Evolutionary conservation across 148 eudicot genomes (phyloP).

Genomic region (Oxyria digyna): DNA sequence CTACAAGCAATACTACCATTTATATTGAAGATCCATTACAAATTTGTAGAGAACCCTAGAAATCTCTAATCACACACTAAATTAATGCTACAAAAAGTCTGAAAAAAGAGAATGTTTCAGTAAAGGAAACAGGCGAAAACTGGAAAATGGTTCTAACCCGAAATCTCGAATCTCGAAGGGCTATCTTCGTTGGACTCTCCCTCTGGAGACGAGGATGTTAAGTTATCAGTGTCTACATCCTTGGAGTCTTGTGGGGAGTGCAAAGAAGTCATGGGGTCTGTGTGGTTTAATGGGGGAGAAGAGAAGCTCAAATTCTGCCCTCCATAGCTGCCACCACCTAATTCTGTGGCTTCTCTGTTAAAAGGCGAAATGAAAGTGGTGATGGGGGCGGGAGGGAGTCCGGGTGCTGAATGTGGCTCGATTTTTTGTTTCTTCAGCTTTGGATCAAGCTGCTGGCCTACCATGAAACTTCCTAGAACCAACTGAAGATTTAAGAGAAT

Average conservation of each 20-base stretch:
- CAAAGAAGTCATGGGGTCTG: slow-evolving; percentile 26
- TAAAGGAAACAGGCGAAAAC: not conserved
- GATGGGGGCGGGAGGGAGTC: slow-evolving; percentile 23
- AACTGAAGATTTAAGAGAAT: slow-evolving; percentile 28
- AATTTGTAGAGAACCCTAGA: not conserved
- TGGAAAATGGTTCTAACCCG: slow-evolving; percentile 4
- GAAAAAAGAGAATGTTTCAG: not conserved
- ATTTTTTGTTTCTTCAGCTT: slow-evolving; percentile 47
- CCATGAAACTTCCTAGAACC: slow-evolving; percentile 65
- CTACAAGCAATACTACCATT: not conserved
- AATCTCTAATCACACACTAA: slow-evolving; percentile 2
- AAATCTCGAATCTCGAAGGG: slow-evolving; percentile 15
- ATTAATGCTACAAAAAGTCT: not conserved
- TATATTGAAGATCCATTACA: slow-evolving; percentile 3
- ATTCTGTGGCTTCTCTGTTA: slow-evolving; percentile 21
- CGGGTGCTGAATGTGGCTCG: slow-evolving; percentile 27
- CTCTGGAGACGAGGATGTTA: slow-evolving; percentile 25
- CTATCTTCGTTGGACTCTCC: slow-evolving; percentile 29
- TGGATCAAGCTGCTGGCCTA: slow-evolving; percentile 54
- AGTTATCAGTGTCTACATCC: slow-evolving; percentile 23
- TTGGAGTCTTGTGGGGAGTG: slow-evolving; percentile 29
- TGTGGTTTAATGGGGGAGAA: slow-evolving; percentile 33
- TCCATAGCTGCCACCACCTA: slow-evolving; percentile 19
- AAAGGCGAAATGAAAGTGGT: slow-evolving; percentile 10
- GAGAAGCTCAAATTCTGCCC: slow-evolving; percentile 32